Base-by-base conservation (phyloP, 2,329 filamentous ascomycete genomes). In the Cladophialophora immunda region DNA sequence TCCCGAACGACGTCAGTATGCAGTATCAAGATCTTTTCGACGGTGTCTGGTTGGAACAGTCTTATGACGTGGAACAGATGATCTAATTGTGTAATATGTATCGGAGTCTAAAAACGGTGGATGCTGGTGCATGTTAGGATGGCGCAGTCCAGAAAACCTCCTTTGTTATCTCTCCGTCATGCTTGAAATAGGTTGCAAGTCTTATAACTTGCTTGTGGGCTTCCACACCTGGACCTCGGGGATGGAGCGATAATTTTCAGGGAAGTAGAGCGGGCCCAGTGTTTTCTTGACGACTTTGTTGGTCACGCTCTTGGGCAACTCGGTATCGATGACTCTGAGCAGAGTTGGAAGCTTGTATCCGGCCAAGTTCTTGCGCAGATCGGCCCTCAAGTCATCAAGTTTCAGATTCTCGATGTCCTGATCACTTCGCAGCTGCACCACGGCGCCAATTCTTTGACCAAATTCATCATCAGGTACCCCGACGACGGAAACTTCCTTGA, bases 231-330 rank as follows among this genome's bases (percentile, higher is more conserved):
- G 74, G 13, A 77, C 68, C 3, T 70, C 72, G 9, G 29, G n/a
- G n/a, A 34, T 19, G 13, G 5, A 19, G 8, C 64, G 53, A 13
- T 47, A 54, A 67, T 74, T 76, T 41, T 70, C 69, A 27, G 65
- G 65, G 55, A 82, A 81, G 73, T 75, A 79, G n/a, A 67, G 63
- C 8, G 78, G 77, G 0, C 78, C 76, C 25, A 81, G 67, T 1
- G 77, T 68, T 71, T 83, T 83, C 75, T 84, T 84, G 62, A 81
- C 77, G 19, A 84, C 80, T 72, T 84, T 84, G 0, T 81, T 81
- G 0, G 81, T 84, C 0, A 72, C 78, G n/a, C 77, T 80, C 71
- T 84, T 84, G 3, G 82, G 82, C 30, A 84, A 71, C 70, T 84
- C 82, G 4, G 76, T 77, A 27, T 78, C 73, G 2, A 81, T 72